Percentiles rank a stretch among this genome's conserved stretches.
Evolutionary conservation across 2,329 filamentous ascomycete species (phyloP).

Genomic region (Ceratocystis colombiana): DNA sequence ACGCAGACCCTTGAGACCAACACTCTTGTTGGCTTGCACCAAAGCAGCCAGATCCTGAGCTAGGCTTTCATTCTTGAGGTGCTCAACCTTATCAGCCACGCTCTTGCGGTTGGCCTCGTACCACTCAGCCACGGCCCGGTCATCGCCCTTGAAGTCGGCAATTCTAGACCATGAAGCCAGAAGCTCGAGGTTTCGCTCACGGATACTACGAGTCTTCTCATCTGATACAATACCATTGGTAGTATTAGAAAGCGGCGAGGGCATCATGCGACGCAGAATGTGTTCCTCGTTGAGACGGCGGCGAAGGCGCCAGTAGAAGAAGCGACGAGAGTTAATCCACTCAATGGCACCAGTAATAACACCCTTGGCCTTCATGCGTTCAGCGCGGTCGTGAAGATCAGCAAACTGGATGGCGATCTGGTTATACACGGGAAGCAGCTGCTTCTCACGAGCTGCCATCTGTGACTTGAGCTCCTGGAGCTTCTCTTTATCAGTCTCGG

Average conservation of each 20-base stretch:
- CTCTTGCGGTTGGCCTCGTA: slow-evolving; percentile 88
- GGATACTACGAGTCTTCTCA: slow-evolving; percentile 42
- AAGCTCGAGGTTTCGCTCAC: slow-evolving; percentile 59
- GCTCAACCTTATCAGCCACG: slow-evolving; percentile 74
- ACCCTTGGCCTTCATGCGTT: slow-evolving; percentile 97
- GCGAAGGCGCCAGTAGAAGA: slow-evolving; percentile 99
- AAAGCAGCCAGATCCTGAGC: slow-evolving; percentile 40
- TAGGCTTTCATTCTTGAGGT: slow-evolving; percentile 63
- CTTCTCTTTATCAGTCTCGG: slow-evolving; percentile 59
- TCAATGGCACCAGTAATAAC: slow-evolving; percentile 73
- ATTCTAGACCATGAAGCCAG: slow-evolving; percentile 77
- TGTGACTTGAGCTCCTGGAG: slow-evolving; percentile 69
- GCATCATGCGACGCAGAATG: slow-evolving; percentile 78
- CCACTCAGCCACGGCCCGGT: slow-evolving; percentile 80
- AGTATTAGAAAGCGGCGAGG: slow-evolving; percentile 33
- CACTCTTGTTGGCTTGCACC: slow-evolving; percentile 45
- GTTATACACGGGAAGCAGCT: slow-evolving; percentile 81
- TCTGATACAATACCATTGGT: slow-evolving; percentile 32
- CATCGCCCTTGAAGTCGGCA: slow-evolving; percentile 64
- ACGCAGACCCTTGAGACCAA: slow-evolving; percentile 74
- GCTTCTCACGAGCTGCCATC: slow-evolving; percentile 76
- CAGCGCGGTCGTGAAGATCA: slow-evolving; percentile 91
- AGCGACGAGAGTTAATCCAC: slow-evolving; percentile 83
- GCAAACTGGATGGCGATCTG: slow-evolving; percentile 97
- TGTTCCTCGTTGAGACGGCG: slow-evolving; percentile 95